A percentile compares a stretch with the other conserved stretches of the same genome.
phyloP scores from a whole-genome alignment of 2,329 filamentous ascomycete species.

The Fusarium sp. region DNA sequence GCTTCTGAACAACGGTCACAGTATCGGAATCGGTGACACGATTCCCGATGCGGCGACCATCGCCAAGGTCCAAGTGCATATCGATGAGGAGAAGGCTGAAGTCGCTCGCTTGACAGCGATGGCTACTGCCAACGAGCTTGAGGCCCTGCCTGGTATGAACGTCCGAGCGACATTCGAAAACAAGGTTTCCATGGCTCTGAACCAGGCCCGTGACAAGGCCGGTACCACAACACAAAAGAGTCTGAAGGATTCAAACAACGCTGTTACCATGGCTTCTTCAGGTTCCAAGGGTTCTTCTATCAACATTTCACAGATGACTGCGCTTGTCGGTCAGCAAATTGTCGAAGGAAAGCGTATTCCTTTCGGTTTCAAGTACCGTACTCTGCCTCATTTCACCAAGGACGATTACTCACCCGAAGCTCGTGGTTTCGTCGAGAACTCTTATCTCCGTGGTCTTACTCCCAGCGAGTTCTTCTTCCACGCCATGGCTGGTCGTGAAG shows the following conservation, averaged over 20 bases:
- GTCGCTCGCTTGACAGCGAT: constrained; percentile 79
- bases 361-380: constrained; percentile 98
- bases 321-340: constrained; percentile 96
- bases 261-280: constrained; percentile 93
- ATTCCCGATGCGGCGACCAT: constrained; percentile 91
- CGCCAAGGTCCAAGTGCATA: constrained; percentile 82
- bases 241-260: constrained; percentile 96
- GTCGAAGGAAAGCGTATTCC: constrained; percentile 99
- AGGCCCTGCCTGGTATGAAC: constrained; percentile 97
- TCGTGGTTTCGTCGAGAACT: constrained; percentile 98
- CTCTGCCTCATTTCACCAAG: constrained; percentile 97
- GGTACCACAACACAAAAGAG: constrained; percentile 92
- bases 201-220: constrained; percentile 95
- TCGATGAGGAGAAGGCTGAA: constrained; percentile 83
- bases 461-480: constrained; percentile 99
- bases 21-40: constrained; percentile 98
- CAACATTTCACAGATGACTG: constrained; percentile 99
- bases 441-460: constrained; percentile 93
- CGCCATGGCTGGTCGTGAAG: constrained; percentile 99
- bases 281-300: constrained; percentile 99
- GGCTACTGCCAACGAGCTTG: constrained; percentile 87
- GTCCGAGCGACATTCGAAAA: constrained; percentile 98
- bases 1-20: constrained; percentile 95
- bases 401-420: constrained; percentile 98
- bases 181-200: constrained; percentile 93